These are phyloP conservation scores for Colletotrichum cereale DNA, from an alignment of 2,329 filamentous ascomycete genomes.

Conservation along the genomic window DNA sequence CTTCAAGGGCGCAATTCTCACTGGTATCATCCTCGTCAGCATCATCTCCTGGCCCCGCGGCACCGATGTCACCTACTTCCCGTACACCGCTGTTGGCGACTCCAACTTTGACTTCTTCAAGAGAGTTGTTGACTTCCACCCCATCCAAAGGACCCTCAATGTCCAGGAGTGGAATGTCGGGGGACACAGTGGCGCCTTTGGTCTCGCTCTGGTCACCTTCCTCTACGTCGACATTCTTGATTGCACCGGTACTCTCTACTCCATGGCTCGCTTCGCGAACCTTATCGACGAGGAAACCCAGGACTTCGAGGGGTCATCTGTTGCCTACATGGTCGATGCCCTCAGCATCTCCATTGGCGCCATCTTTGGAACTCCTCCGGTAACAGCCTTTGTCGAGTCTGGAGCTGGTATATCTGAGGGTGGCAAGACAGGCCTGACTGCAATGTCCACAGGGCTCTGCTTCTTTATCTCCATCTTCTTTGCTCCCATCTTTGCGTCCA, in stretches of 20 bases:
- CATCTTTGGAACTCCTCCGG: constrained; percentile 81
- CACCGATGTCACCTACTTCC: constrained; percentile 85
- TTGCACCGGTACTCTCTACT: constrained; percentile 87
- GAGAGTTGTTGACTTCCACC: constrained; percentile 86
- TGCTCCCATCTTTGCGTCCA: constrained; percentile 89
- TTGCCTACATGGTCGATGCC: constrained; percentile 88
- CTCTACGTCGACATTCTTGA: constrained; percentile 92
- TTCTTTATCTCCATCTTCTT: constrained; percentile 93
- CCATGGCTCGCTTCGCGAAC: constrained; percentile 87
- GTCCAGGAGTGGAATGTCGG: constrained; percentile 82
- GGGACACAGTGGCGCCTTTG: constrained; percentile 80
- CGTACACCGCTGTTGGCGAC: constrained; percentile 76
- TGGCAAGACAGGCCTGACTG: constrained; percentile 86
- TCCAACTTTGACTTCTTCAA: constrained; percentile 87
- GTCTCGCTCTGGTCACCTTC: constrained; percentile 87
- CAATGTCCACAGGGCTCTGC: constrained; percentile 81
- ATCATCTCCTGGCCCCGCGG: constrained; percentile 89
- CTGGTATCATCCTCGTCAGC: constrained; percentile 84
- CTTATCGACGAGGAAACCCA: constrained; percentile 85
- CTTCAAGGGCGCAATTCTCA: constrained; percentile 88
- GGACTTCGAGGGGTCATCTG: constrained; percentile 87
- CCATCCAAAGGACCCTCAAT: constrained; percentile 75
- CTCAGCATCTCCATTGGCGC: constrained; percentile 83
- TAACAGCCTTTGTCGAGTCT: constrained; percentile 91
- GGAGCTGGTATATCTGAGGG: constrained; percentile 91